Base-by-base conservation (phyloP, 352 stramenopile genomes). In the Phytophthora cactorum region DNA sequence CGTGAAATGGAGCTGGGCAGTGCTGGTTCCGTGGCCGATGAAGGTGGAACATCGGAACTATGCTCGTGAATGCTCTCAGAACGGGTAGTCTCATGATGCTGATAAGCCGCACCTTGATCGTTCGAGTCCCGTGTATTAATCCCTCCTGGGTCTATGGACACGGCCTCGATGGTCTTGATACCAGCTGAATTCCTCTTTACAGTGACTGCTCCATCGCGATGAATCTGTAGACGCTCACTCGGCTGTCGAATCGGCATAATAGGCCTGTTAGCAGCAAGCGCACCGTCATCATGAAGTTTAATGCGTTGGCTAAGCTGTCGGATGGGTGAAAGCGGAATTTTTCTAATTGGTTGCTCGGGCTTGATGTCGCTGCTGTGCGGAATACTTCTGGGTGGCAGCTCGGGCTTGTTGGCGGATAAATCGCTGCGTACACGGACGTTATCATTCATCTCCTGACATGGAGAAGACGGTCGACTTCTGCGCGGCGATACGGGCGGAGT, bases 221-320 rank as follows among this genome's bases (percentile, higher is more conserved):
- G 47, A 52, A 69, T 9, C 32, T 66, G 38, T 5, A 69, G 38
- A 1, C 46, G 63, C 8, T 34, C 54, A 60, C 68, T 68, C 8
- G 27, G 32, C 32, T 70, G 64, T 44, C 49, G 68, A 41, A 25
- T 62, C 10, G 41, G 46, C n/a, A 63, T 49, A 27, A 11, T 29
- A 29, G 54, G 56, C 46, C 50, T 68, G 45, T 22, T 65, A 38
- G 45, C 29, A 38, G 45, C 29, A 45, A 64, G 49, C 12, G 50
- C 55, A 25, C 62, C 62, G 12, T 66, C 31, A 32, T 76, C 63
- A 22, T 69, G 57, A 10, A 71, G 46, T 63, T 52, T 72, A 15
- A 64, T 56, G 11, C 68, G 62, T 17, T 63, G 44, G 28, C 61
- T 67, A 47, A 67, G 49, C 31, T 70, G 46, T 36, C 61, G 54